These are phyloP conservation scores for Diaporthe helianthi DNA, from an alignment of 2,329 filamentous ascomycete species.

Conservation along the genomic window DNA sequence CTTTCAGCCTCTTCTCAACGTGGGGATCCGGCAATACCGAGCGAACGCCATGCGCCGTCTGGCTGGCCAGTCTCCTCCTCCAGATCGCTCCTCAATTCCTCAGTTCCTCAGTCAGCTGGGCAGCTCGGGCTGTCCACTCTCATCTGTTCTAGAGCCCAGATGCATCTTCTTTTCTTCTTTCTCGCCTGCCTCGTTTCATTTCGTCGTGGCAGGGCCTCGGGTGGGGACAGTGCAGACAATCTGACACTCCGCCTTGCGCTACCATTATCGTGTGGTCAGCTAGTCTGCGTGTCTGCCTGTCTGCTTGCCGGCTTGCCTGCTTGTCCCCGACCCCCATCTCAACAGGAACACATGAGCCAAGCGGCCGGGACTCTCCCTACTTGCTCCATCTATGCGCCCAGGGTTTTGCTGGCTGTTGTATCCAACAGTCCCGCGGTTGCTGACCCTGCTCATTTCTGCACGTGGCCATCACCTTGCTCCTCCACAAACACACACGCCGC, in stretches of 20 bases:
- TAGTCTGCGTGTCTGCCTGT: neutral
- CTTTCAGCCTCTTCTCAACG: conserved; percentile 1
- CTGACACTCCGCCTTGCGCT: neutral
- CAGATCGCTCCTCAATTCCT: neutral
- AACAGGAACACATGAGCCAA: conserved; percentile 14
- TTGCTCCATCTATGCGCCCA: conserved; percentile 15
- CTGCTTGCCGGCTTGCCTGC: neutral
- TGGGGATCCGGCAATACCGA: conserved; percentile 19
- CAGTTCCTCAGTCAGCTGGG: neutral
- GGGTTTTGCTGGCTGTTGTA: neutral
- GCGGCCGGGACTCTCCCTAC: conserved; percentile 16
- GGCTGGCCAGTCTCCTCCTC: neutral
- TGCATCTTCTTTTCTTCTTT: neutral
- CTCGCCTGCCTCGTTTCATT: neutral
- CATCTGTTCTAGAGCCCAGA: neutral
- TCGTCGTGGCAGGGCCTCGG: conserved; percentile 9
- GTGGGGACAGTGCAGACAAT: neutral
- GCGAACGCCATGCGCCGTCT: neutral
- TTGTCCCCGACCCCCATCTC: neutral
- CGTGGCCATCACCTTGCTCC: neutral
- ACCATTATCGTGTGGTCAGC: neutral
- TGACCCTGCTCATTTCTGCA: conserved; percentile 1
- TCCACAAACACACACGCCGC: neutral
- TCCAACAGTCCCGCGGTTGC: neutral
- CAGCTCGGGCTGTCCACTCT: neutral